Percentiles rank a stretch among this genome's conserved stretches.
Evolutionary conservation across 371 early-diverging fungal species (phyloP).

Genomic region (Apophysomyces variabilis): DNA sequence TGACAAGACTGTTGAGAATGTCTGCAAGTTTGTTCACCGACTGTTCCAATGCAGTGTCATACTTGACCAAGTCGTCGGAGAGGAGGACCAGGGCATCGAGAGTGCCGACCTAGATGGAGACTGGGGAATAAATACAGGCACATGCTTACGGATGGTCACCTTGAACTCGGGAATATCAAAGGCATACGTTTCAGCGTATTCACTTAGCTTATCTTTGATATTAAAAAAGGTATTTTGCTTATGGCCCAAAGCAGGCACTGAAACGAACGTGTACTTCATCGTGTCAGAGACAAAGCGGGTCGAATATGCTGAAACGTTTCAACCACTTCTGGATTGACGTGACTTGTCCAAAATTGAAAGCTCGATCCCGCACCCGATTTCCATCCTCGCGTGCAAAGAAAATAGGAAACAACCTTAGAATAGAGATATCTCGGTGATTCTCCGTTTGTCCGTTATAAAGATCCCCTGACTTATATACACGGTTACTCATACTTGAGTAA

Average conservation of each 20-base stretch:
- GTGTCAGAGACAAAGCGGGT: conserved; percentile 4
- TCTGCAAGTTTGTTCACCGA: conserved; percentile 83
- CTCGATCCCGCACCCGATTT: too few relatives aligned
- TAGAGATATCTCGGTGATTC: too few relatives aligned
- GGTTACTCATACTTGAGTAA: too few relatives aligned
- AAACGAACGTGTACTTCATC: conserved; percentile 56
- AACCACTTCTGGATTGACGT: too few relatives aligned
- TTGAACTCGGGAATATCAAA: conserved; percentile 61
- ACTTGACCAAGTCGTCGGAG: conserved; percentile 91
- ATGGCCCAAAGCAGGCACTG: conserved; percentile 55
- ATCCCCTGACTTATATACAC: too few relatives aligned
- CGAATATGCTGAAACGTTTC: neutral
- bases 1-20: conserved; percentile 69
- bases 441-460: too few relatives aligned
- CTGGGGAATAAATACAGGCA: neutral
- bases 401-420: too few relatives aligned
- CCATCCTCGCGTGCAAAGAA: too few relatives aligned
- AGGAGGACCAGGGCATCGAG: conserved; percentile 88
- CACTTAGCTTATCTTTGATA: conserved; percentile 46
- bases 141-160: conserved; percentile 27
- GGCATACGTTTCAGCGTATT: conserved; percentile 45
- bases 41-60: conserved; percentile 78
- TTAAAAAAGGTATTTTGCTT: conserved; percentile 51
- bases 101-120: conserved; percentile 81
- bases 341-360: too few relatives aligned